Conservation (phyloP, 164 flowering plant genomes). For the Dillenia turbinata region DNA sequence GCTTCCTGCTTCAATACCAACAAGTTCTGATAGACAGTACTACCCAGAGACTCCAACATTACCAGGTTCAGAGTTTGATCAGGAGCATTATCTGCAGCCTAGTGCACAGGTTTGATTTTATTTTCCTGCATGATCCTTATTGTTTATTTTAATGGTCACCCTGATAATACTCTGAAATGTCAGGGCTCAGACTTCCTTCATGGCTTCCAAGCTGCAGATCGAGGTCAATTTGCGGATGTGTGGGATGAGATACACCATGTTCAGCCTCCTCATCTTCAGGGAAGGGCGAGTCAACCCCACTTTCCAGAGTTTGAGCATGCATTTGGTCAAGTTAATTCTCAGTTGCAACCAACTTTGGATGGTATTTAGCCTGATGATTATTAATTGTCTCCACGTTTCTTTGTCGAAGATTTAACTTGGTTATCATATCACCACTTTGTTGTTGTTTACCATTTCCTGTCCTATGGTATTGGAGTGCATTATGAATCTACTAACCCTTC, state of each 20-base stretch:
- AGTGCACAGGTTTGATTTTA: constrained; percentile 41
- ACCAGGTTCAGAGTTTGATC: constrained; percentile 69
- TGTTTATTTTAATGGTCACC: background rate
- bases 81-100: constrained; percentile 32
- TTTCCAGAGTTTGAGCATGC: constrained; percentile 32
- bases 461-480: too few relatives aligned
- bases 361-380: constrained; percentile 32
- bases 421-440: too few relatives aligned
- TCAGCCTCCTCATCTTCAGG: constrained; percentile 26
- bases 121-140: background rate
- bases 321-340: constrained; percentile 26
- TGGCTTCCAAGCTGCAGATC: constrained; percentile 47
- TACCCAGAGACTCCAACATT: constrained; percentile 30
- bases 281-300: constrained; percentile 19
- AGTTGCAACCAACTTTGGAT: constrained; percentile 50
- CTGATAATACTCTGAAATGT: background rate
- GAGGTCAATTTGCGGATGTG: constrained; percentile 45
- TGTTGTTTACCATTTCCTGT: too few relatives aligned
- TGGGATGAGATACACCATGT: constrained; percentile 77
- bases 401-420: background rate
- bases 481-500: background rate
- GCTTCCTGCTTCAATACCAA: constrained; percentile 54
- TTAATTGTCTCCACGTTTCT: background rate
- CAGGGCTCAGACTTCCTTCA: constrained; percentile 66
- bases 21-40: constrained; percentile 28